Evolutionary conservation across 257 asterid species (phyloP), one percentile per base, ranked within the genome.

Genomic region (Knoxia roxburghii): DNA sequence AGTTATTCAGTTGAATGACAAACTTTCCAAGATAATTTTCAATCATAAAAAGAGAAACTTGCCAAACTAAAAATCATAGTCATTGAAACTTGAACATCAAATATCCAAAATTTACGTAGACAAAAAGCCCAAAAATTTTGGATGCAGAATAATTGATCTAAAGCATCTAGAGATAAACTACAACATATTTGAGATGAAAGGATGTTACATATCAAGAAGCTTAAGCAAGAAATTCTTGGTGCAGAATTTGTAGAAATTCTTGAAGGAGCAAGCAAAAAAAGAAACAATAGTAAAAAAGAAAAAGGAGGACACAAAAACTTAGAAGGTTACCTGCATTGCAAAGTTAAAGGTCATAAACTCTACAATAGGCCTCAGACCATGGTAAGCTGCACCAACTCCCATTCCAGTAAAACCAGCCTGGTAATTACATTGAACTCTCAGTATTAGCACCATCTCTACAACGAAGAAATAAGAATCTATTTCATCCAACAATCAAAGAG

Each of bases 321-420:
- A 66, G 49, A 72, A 68, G 30, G 54, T 73, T 29, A 90, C 98
- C 97, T 93, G 98, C 98, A 93, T 85, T n/a, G 97, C 81, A 84
- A 93, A 93, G 87, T 89, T 93, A 65, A 93, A 86, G 24, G 98
- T 93, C 98, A 93, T 93, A 75, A 93, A 93, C 76, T 93, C 98
- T 54, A 93, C 59, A 48, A 93, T 73, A 64, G 98, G 98, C 85
- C 64, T 88, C 67, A 93, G 78, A 66, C 98, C 98, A 70, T 93
- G 76, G 78, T 93, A 93, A 61, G 98, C 98, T 59, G 98, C 96
- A 69, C 98, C 98, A 40, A 93, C 97, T 75, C 85, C 96, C 64
- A 93, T 93, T 69, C 98, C 98, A 68, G 97, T 10, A 77, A 93
- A 93, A 65, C 98, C 98, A 70, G 98, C 98, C 98, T 89, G 64